phyloP scores from a whole-genome alignment of 1,139 yeast genomes.

The Pichia sp. region DNA sequence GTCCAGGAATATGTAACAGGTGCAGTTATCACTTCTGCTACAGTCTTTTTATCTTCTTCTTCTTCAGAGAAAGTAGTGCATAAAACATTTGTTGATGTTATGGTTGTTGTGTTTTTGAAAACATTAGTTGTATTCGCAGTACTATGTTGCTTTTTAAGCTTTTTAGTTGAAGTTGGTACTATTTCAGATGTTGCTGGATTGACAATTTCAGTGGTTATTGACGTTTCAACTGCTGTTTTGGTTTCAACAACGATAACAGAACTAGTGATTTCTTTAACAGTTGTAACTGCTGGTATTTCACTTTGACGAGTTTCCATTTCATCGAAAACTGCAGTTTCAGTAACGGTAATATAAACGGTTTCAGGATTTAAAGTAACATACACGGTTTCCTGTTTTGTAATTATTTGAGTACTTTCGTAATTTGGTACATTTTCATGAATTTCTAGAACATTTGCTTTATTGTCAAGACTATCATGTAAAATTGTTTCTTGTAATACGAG shows the following conservation, averaged over 20 bases:
- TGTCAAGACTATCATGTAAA: constrained; percentile 4
- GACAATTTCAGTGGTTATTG: not conserved
- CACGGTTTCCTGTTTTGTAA: constrained; percentile 15
- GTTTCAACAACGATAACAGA: constrained; percentile 4
- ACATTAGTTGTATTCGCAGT: too few relatives aligned
- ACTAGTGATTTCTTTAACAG: not conserved
- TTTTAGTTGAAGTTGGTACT: not conserved
- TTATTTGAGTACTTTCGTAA: constrained; percentile 3
- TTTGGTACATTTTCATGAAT: constrained; percentile 7
- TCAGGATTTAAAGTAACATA: constrained; percentile 23
- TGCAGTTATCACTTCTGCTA: not conserved
- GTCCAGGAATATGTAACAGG: not conserved
- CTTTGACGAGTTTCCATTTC: constrained; percentile 3
- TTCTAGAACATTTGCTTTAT: not conserved
- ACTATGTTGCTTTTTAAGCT: too few relatives aligned
- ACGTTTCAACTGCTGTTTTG: not conserved
- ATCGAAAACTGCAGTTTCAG: constrained; percentile 12
- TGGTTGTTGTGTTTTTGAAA: constrained; percentile 6
- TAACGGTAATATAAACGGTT: constrained; percentile 23
- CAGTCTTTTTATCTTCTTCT: not conserved
- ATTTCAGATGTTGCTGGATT: not conserved
- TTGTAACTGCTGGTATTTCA: not conserved
- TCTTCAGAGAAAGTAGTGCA: not conserved
- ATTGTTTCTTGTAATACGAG: not conserved
- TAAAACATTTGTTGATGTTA: constrained; percentile 6